phyloP scores from a whole-genome alignment of 1,139 yeast species.

The Pichia sp. region DNA sequence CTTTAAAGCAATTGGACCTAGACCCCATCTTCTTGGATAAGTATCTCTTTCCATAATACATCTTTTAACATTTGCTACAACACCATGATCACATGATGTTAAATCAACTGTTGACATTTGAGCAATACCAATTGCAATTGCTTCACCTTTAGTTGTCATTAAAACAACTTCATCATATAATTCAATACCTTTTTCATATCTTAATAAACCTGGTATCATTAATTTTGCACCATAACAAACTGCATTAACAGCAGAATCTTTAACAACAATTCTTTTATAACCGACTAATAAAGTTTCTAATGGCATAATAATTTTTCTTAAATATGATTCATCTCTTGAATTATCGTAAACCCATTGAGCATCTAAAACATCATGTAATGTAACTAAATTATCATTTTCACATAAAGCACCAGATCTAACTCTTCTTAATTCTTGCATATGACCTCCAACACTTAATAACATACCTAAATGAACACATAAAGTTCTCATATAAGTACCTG shows the following conservation, averaged over 20 bases:
- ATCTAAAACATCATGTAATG: conserved; percentile 94
- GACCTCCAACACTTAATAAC: conserved; percentile 98
- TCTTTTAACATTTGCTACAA: conserved; percentile 97
- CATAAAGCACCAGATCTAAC: conserved; percentile 95
- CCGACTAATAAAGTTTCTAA: conserved; percentile 89
- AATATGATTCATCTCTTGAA: conserved; percentile 92
- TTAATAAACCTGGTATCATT: conserved; percentile 96
- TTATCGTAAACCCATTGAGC: conserved; percentile 98
- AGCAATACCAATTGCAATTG: conserved; percentile 96
- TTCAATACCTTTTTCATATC: conserved; percentile 98
- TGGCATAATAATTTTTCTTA: conserved; percentile 92
- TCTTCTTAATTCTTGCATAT: conserved; percentile 99
- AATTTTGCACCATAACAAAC: conserved; percentile 98
- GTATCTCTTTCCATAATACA: conserved; percentile 99
- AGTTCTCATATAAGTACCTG: conserved; percentile 99
- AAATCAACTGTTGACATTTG: conserved; percentile 98
- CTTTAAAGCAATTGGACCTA: conserved; percentile 98
- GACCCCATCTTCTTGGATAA: conserved; percentile 99
- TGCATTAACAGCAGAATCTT: conserved; percentile 97
- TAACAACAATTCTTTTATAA: conserved; percentile 94
- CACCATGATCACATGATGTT: conserved; percentile 96
- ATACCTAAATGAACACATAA: conserved; percentile 97
- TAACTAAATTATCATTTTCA: conserved; percentile 87
- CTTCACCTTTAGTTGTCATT: conserved; percentile 99
- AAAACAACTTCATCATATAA: conserved; percentile 95